These are phyloP conservation scores for Oxyria digyna DNA, from an alignment of 148 eudicot species.

Conservation along the genomic window DNA sequence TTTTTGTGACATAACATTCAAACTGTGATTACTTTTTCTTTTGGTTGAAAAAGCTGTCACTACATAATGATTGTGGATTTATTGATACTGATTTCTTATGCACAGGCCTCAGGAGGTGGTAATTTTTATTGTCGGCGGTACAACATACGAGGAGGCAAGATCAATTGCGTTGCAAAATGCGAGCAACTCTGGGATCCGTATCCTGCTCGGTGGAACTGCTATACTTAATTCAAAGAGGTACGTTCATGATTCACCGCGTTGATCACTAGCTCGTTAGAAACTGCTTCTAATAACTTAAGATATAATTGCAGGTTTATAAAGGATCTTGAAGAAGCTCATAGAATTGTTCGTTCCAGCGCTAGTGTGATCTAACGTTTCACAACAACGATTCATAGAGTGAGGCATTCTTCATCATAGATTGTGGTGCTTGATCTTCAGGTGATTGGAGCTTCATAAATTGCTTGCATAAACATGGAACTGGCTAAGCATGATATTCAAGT, in stretches of 20 bases:
- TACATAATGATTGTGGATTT: background rate
- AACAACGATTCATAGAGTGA: background rate
- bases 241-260: background rate
- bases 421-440: background rate
- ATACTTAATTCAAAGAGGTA: conserved; percentile 87
- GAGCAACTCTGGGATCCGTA: conserved; percentile 75
- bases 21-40: no score
- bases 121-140: conserved; percentile 85
- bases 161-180: conserved; percentile 71
- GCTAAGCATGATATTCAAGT: background rate
- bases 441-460: background rate
- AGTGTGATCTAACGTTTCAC: background rate
- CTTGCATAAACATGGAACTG: background rate
- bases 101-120: conserved; percentile 91
- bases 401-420: background rate
- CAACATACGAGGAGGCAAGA: conserved; percentile 93
- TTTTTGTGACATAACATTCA: background rate
- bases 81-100: conserved; percentile 6
- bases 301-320: background rate
- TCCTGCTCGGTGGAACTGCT: conserved; percentile 79
- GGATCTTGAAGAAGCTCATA: conserved; percentile 9
- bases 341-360: background rate
- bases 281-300: background rate
- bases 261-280: background rate
- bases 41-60: background rate